phyloP scores from a whole-genome alignment of 2,329 filamentous ascomycete genomes.

The Davidsoniella neocaledoniae region DNA sequence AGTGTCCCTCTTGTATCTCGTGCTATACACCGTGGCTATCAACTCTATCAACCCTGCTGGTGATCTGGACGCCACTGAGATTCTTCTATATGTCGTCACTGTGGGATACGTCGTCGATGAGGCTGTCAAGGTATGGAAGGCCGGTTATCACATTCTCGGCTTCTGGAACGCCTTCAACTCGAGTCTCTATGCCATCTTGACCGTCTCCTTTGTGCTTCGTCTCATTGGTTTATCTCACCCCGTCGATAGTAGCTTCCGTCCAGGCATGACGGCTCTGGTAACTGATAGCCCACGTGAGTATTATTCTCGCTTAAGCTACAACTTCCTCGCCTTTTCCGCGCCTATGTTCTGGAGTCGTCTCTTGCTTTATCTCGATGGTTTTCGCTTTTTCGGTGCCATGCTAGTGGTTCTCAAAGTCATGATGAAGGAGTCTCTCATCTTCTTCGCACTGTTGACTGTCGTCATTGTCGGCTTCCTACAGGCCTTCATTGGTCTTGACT shows the following conservation, averaged over 20 bases:
- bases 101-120: slow-evolving; percentile 84
- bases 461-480: slow-evolving; percentile 81
- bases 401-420: slow-evolving; percentile 88
- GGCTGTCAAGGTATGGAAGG: slow-evolving; percentile 77
- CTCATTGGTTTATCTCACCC: slow-evolving; percentile 58
- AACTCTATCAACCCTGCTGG: slow-evolving; percentile 82
- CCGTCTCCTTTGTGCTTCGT: slow-evolving; percentile 61
- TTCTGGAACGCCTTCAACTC: slow-evolving; percentile 98
- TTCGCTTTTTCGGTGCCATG: slow-evolving; percentile 97
- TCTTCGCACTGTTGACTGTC: slow-evolving; percentile 78
- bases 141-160: slow-evolving; percentile 74
- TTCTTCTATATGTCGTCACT: slow-evolving; percentile 78
- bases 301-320: slow-evolving; percentile 75
- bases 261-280: background rate
- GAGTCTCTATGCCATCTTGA: slow-evolving; percentile 61
- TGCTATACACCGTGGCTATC: slow-evolving; percentile 75
- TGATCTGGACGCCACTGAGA: slow-evolving; percentile 70
- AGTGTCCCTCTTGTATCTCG: slow-evolving; percentile 69
- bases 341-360: slow-evolving; percentile 96
- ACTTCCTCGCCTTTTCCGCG: slow-evolving; percentile 80
- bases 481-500: slow-evolving; percentile 81
- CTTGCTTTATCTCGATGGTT: slow-evolving; percentile 78
- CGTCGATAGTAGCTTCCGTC: slow-evolving; percentile 19
- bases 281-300: slow-evolving; percentile 27
- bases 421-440: slow-evolving; percentile 90